Base-by-base conservation (phyloP, 129 eudicot species). In the Sambucus nigra region DNA sequence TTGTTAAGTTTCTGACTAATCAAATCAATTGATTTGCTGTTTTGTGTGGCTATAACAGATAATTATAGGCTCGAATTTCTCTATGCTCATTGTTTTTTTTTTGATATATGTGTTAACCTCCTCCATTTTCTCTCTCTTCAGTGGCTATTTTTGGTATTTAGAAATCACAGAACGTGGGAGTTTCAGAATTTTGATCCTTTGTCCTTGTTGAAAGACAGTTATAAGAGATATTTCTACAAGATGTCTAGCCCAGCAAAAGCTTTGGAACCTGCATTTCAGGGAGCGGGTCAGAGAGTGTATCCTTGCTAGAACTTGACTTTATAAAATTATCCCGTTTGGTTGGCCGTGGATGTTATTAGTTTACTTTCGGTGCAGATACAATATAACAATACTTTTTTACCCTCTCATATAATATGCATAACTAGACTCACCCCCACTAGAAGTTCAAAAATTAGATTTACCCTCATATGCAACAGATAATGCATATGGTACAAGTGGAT, bases 241-340 rank as follows among this genome's bases (percentile, higher is more conserved):
- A 92, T 92, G 99, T 72, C 99, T 69, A 70, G 78, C 77, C 45
- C 84, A 45, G 76, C 92, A 62, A 92, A 92, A 79, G 71, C 85
- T 64, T 65, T 92, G 66, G 99, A 92, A 65, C 96, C 99, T 60
- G 99, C 96, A 67, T 92, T 92, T 57, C 96, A 86, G 76, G 96
- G 94, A 63, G 94, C 76, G 13, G 99, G 96, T 57, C 87, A 79
- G 67, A 86, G 69, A 73, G 61, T 80, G 99, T 92, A 92, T 92
- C 99, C 99, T 86, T 78, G 12, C 45, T 65, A 28, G 49, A 57
- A 27, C 38, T 21, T 28, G 67, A 35, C 63, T 23, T 72, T 18
- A 40, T 51, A 50, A 42, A n/a, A 29, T 46, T 38, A 45, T 14
- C n/a, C 52, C 46, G 41, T 5, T 29, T 60, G 53, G 38, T 38